Evolutionary conservation across 176 grass and related monocot species (phyloP), one percentile per base, ranked within the genome.

Genomic region (Thalia dealbata): DNA sequence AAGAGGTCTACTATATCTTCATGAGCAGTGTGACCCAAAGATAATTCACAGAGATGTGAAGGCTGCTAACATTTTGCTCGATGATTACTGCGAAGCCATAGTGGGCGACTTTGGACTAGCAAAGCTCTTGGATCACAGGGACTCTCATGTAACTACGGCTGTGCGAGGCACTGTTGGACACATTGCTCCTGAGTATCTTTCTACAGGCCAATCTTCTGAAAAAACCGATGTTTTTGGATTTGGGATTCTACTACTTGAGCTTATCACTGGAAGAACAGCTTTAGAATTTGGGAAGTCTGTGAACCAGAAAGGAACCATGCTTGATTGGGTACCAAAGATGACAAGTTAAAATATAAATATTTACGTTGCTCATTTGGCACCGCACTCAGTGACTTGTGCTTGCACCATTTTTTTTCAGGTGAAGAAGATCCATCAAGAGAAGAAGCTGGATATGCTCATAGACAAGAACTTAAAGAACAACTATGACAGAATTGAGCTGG

Each of bases 41-140:
- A 95, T 95, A 82, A 99, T 95, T 76, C 95, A 99, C 55, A 84
- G 95, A 61, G 95, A 99, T 13, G 95, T 99, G 42, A 99, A 99
- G 76, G 90, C 95, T 1, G 90, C 90, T 27, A 99, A 99, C 41
- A 75, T 99, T 23, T 73, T 99, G n/a, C 82, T 99, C 52, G 90
- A 99, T 10, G 90, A 99, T 21, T 91, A 70, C 29, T 99, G 88
- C 0, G 90, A 95, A 72, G 95, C 95, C 0, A 81, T 99, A 43
- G 90, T 99, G 2, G 95, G 95, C 7, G 90, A 99, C 69, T 99
- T 99, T 0, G 95, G 95, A 27, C 90, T 95, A 0, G 95, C 95
- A 10, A 99, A 99, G 80, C 87, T 91, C 21, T 85, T 99, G 7
- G 95, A 99, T 29, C 95, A 95, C 61, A 74, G 81, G 55, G 90